phyloP scores from a whole-genome alignment of 768 basidiomycete genomes.

The Tulasnella sp. region DNA sequence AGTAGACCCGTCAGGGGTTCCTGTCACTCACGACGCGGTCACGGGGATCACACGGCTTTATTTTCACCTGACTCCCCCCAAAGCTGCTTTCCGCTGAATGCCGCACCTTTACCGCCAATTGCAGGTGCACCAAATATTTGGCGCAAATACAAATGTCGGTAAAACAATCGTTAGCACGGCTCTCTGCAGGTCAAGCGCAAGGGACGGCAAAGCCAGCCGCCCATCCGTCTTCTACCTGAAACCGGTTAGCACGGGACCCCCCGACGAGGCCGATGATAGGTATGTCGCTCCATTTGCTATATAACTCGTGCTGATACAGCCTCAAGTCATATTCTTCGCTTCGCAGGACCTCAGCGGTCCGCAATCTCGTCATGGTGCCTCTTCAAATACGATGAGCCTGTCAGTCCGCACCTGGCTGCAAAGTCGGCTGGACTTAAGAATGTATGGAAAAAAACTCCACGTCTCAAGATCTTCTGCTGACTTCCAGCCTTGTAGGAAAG shows the following conservation, averaged over 20 bases:
- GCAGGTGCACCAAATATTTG: conserved; percentile 85
- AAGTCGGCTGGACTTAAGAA: conserved; percentile 35
- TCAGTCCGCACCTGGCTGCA: conserved; percentile 90
- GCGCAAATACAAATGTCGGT: conserved; percentile 94
- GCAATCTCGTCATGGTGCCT: conserved; percentile 64
- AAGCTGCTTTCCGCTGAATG: conserved; percentile 45
- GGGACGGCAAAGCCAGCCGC: background rate
- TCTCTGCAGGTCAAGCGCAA: conserved; percentile 64
- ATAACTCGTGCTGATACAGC: conserved; percentile 13
- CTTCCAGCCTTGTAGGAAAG: background rate
- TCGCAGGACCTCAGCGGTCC: conserved; percentile 32
- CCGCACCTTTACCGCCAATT: conserved; percentile 80
- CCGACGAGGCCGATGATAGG: conserved; percentile 79
- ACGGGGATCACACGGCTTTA: background rate
- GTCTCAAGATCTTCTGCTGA: background rate
- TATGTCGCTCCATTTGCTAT: conserved; percentile 39
- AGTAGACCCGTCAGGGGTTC: no score
- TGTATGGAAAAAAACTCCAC: background rate
- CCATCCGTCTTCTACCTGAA: conserved; percentile 49
- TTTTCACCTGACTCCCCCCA: background rate
- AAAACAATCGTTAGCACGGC: conserved; percentile 89
- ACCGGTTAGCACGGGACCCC: conserved; percentile 84
- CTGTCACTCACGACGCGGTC: no score
- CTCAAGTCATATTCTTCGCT: conserved; percentile 61
- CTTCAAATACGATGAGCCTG: conserved; percentile 79